phyloP scores from a whole-genome alignment of 1,139 yeast genomes.

The Magnusiomyces tetraspermus region DNA sequence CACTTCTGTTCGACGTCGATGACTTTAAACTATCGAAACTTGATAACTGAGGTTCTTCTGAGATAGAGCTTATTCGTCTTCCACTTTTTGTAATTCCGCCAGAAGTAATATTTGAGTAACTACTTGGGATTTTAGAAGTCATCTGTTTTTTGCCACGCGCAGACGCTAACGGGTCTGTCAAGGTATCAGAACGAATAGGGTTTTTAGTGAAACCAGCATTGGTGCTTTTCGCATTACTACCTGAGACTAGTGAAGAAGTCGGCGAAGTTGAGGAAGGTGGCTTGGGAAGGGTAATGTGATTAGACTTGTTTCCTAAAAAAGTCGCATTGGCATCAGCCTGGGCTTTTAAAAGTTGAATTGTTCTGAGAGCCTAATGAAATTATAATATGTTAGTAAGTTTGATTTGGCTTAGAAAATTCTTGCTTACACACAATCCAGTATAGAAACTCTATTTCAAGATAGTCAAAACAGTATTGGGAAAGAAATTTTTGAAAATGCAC shows the following conservation, averaged over 20 bases:
- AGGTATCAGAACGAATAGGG: conserved; percentile 17
- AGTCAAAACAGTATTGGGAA: too few species aligned
- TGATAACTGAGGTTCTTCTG: background rate
- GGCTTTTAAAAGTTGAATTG: conserved; percentile 10
- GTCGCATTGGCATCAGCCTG: conserved; percentile 12
- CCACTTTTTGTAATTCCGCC: background rate
- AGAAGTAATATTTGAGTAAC: background rate
- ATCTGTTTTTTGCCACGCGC: conserved; percentile 24
- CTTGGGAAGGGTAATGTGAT: conserved; percentile 9
- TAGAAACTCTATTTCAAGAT: too few species aligned
- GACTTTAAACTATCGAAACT: conserved; percentile 5
- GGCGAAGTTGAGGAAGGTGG: conserved; percentile 2
- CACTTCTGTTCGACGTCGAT: too few species aligned
- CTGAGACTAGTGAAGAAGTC: background rate
- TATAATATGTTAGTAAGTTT: too few species aligned
- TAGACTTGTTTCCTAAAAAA: conserved; percentile 11
- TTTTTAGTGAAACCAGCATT: background rate
- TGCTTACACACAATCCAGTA: too few species aligned
- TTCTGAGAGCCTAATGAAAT: conserved; percentile 12
- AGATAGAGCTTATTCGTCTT: conserved; percentile 7
- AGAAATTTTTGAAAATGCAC: background rate
- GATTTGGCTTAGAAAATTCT: too few species aligned
- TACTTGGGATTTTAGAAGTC: background rate
- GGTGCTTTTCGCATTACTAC: background rate
- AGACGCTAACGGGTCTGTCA: conserved; percentile 24